Percentiles rank a stretch among this genome's conserved stretches.
These are phyloP conservation scores for Fusarium pilosicola DNA, from an alignment of 2,329 filamentous ascomycete species.

Conservation along the genomic window DNA sequence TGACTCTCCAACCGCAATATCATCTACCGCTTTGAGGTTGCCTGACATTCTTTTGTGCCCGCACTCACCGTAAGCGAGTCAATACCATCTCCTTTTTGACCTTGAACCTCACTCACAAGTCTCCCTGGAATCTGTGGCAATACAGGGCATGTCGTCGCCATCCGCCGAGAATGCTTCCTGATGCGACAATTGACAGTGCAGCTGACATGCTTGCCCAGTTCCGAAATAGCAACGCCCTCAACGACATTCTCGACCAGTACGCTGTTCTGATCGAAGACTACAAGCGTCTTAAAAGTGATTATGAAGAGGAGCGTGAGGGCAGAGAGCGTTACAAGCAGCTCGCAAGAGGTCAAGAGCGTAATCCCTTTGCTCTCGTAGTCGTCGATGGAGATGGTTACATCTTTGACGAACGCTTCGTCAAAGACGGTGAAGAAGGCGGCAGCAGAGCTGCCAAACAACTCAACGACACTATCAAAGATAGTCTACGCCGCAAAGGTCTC, in stretches of 20 bases:
- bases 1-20: neutral
- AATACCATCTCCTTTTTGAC: neutral
- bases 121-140: conserved; percentile 1
- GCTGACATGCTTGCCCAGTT: conserved; percentile 47
- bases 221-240: conserved; percentile 41
- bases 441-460: conserved; percentile 64
- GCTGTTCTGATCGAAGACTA: conserved; percentile 60
- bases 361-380: conserved; percentile 69
- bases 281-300: conserved; percentile 64
- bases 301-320: conserved; percentile 64
- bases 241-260: conserved; percentile 49
- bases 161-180: conserved; percentile 33
- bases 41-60: neutral
- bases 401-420: conserved; percentile 60
- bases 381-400: conserved; percentile 70
- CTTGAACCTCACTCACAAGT: neutral
- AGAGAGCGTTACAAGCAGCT: conserved; percentile 66
- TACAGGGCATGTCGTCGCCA: conserved; percentile 19
- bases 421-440: conserved; percentile 62
- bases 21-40: conserved; percentile 3
- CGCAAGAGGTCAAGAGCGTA: conserved; percentile 59
- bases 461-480: conserved; percentile 59
- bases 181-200: conserved; percentile 33
- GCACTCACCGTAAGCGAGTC: conserved; percentile 5
- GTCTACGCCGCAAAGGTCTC: conserved; percentile 57